A percentile compares a stretch with the other conserved stretches of the same genome.
These are phyloP conservation scores for Scutellaria minor DNA, from an alignment of 257 asterid genomes.

Conservation along the genomic window DNA sequence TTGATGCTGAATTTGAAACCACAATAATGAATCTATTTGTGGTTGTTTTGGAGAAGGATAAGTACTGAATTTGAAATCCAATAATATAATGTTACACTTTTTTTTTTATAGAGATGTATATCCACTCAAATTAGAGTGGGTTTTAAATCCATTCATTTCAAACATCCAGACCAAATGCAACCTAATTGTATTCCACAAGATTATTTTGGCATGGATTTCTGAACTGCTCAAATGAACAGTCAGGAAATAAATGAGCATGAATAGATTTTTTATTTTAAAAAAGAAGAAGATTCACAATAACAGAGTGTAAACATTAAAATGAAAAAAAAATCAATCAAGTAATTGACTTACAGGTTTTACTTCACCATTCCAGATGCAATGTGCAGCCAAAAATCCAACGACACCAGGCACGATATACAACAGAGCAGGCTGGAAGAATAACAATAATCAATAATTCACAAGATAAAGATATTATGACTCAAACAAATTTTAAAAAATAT, in stretches of 20 bases:
- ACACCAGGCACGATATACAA: conserved; percentile 95
- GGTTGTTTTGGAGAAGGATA: no score
- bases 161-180: background rate
- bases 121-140: background rate
- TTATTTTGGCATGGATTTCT: background rate
- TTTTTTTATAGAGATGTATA: no score
- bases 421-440: conserved; percentile 80
- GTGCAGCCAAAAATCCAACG: conserved; percentile 86
- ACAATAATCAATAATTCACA: conserved; percentile 22
- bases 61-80: no score
- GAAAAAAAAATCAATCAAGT: background rate
- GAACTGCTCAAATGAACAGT: background rate
- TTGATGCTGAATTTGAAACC: no score
- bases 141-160: no score
- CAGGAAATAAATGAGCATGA: background rate
- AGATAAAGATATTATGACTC: conserved; percentile 16
- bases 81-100: no score
- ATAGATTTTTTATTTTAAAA: no score
- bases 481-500: background rate
- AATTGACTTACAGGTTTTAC: conserved; percentile 73
- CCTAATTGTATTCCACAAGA: background rate
- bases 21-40: no score
- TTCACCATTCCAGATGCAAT: conserved; percentile 89
- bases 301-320: background rate
- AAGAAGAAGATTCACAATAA: no score